These are phyloP conservation scores for Gymnopilus dilepis DNA, from an alignment of 768 basidiomycete genomes.

Conservation along the genomic window DNA sequence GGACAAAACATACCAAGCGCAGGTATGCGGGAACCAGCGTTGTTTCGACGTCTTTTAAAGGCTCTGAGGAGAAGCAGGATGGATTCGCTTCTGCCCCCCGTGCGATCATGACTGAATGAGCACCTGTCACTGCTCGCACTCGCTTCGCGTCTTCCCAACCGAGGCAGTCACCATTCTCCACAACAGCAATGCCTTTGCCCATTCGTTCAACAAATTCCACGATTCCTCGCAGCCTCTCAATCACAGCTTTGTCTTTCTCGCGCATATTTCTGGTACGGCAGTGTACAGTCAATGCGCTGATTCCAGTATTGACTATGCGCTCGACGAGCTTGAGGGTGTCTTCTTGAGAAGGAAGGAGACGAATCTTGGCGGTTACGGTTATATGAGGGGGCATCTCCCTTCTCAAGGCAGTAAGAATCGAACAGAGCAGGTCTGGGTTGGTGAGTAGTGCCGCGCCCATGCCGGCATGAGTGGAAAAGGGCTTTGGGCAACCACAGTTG, in stretches of 20 bases:
- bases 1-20: constrained; percentile 58
- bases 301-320: constrained; percentile 84
- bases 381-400: constrained; percentile 74
- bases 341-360: constrained; percentile 83
- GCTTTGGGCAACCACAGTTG: constrained; percentile 97
- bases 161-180: constrained; percentile 93
- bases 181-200: constrained; percentile 82
- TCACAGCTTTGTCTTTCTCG: constrained; percentile 75
- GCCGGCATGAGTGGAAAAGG: constrained; percentile 91
- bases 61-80: constrained; percentile 77
- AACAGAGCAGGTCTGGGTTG: constrained; percentile 89
- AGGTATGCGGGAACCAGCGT: constrained; percentile 76
- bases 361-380: constrained; percentile 93
- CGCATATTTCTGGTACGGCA: constrained; percentile 95
- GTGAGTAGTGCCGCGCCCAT: constrained; percentile 97
- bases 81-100: constrained; percentile 94
- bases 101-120: constrained; percentile 95
- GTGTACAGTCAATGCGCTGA: constrained; percentile 91
- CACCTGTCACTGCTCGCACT: constrained; percentile 79
- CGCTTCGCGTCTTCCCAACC: constrained; percentile 80
- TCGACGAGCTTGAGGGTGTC: constrained; percentile 91
- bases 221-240: constrained; percentile 81
- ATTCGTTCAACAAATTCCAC: constrained; percentile 81
- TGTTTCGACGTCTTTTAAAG: constrained; percentile 69
- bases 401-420: constrained; percentile 83